Base-by-base conservation (phyloP, 2,329 filamentous ascomycete species). In the Pseudocercospora pini-densiflorae region DNA sequence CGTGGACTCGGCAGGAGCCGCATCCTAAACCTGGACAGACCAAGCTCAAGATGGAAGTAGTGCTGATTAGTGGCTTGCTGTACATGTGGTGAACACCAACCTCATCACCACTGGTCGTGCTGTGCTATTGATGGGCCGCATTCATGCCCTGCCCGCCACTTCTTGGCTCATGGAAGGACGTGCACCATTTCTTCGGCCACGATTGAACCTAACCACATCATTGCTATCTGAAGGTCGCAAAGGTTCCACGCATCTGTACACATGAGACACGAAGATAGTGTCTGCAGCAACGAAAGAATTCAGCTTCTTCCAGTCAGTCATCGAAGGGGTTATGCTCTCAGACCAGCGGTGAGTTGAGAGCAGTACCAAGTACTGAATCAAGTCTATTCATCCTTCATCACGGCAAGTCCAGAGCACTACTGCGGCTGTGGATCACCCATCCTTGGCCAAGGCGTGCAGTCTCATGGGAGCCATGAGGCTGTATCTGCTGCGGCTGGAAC, bases 401-500 rank as follows among this genome's bases (percentile, higher is more conserved):
- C 14, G 40, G 40, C 14, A 45, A 16, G 3, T 51, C n/a, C n/a
- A 21, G n/a, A 19, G 47, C 47, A 19, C 47, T 51, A 51, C 47
- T 51, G 47, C 47, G 47, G 47, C 8, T 51, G 2, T 12, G 10
- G 23, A 12, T 24, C 47, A 12, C 23, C 23, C 8, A 51, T 51
- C 47, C 47, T 51, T 8, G n/a, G 21, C 12, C n/a, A 21, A 12
- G 21, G 21, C 16, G 47, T 23, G 47, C 10, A 24, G 16, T 2
- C n/a, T 51, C 47, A 21, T 51, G 47, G 40, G 47, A 51, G 47
- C 47, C 47, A 51, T 19, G 47, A 51, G 47, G 47, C 16, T 51
- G 40, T 19, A 16, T n/a, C 10, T 58, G n/a, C 54, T 58, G 54
- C 54, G 54, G 29, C 54, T 58, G 54, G 54, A 24, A 21, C 54